Evolutionary conservation across 1,284 basidiomycete species (phyloP).

Genomic region (Puccinia hordei): DNA sequence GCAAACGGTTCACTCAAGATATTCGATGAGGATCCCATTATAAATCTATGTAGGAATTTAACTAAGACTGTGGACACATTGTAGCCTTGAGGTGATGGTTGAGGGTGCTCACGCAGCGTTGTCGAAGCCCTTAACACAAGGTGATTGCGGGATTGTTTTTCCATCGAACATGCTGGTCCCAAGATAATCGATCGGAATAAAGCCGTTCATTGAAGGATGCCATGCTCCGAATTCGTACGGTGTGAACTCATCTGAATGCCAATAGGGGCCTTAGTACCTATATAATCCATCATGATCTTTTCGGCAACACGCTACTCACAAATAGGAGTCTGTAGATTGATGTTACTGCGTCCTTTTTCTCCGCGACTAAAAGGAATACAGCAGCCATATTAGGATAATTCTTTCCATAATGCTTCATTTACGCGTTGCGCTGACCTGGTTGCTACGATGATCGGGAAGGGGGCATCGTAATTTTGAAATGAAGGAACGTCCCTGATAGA

Average conservation of each 20-base stretch:
- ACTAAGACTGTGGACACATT: background rate
- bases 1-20: conserved; percentile 46
- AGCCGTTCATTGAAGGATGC: conserved; percentile 44
- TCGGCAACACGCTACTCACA: conserved; percentile 10
- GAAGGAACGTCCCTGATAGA: conserved; percentile 39
- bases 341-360: conserved; percentile 19
- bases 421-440: conserved; percentile 12
- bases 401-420: background rate
- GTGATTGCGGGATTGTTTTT: conserved; percentile 24
- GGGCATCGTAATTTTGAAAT: conserved; percentile 46
- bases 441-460: conserved; percentile 38
- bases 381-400: background rate
- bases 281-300: too few species aligned
- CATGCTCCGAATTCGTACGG: conserved; percentile 45
- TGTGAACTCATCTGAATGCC: conserved; percentile 41
- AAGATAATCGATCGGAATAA: conserved; percentile 46
- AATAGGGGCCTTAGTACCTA: background rate
- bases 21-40: conserved; percentile 40
- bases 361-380: background rate
- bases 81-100: background rate
- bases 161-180: conserved; percentile 46
- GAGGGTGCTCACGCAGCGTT: conserved; percentile 33
- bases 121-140: conserved; percentile 48
- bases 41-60: conserved; percentile 17
- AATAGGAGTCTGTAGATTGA: conserved; percentile 40